phyloP scores from a whole-genome alignment of 1,284 basidiomycete species.

The Xerocomus nothofagi region DNA sequence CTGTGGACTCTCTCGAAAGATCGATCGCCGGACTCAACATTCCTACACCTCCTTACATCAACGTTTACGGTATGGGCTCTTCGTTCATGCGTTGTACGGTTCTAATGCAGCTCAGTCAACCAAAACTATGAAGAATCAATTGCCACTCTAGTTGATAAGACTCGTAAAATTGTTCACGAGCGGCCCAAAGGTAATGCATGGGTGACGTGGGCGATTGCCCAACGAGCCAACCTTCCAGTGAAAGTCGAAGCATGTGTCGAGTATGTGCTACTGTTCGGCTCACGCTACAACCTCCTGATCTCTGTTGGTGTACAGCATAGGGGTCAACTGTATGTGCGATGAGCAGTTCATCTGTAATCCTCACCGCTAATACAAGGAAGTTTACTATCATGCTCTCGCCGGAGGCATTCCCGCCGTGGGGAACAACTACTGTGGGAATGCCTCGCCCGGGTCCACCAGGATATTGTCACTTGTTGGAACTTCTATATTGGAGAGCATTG shows the following conservation, averaged over 20 bases:
- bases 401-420: constrained; percentile 2
- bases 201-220: constrained; percentile 11
- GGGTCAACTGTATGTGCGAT: constrained; percentile 8
- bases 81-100: background rate
- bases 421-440: constrained; percentile 5
- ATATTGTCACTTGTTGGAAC: constrained; percentile 12
- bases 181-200: constrained; percentile 13
- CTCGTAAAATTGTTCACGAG: constrained; percentile 1
- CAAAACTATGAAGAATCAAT: constrained; percentile 1
- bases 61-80: background rate
- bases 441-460: constrained; percentile 7
- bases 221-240: constrained; percentile 4
- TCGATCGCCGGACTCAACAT: background rate
- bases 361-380: background rate
- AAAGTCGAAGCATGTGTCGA: constrained; percentile 12
- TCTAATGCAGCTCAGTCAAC: background rate
- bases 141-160: background rate
- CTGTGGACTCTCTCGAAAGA: background rate
- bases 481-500: background rate
- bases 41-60: background rate
- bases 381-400: constrained; percentile 5
- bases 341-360: background rate
- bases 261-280: background rate
- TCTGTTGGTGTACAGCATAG: constrained; percentile 3
- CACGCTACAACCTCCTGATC: background rate